phyloP scores from a whole-genome alignment of 805 yeast genomes.

The Cyberlindnera misumaiensis region DNA sequence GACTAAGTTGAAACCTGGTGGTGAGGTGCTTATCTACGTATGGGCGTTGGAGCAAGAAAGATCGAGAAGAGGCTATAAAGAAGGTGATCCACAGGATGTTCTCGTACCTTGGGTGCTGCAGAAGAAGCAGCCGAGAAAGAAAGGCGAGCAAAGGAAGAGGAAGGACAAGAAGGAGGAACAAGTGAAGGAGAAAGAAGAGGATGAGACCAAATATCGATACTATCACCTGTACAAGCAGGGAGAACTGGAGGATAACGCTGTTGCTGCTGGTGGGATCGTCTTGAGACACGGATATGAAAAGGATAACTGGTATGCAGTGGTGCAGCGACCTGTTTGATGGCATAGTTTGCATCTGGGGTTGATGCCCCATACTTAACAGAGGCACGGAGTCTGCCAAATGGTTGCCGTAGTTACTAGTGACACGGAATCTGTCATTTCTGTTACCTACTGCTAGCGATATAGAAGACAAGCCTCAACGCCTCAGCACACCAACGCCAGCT shows the following conservation, averaged over 20 bases:
- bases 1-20: constrained; percentile 48
- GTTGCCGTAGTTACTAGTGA: neutral
- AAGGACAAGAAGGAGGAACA: constrained; percentile 4
- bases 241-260: constrained; percentile 69
- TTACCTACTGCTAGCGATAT: too few species aligned
- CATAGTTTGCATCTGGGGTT: neutral
- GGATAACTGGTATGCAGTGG: constrained; percentile 89
- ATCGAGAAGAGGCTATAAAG: constrained; percentile 85
- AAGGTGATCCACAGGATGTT: constrained; percentile 89
- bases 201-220: constrained; percentile 67
- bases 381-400: too few species aligned
- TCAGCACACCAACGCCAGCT: too few species aligned
- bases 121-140: constrained; percentile 35
- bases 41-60: constrained; percentile 95
- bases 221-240: constrained; percentile 85
- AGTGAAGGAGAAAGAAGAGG: constrained; percentile 19
- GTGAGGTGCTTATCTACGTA: constrained; percentile 76
- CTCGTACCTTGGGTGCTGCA: constrained; percentile 92
- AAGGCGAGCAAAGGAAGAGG: constrained; percentile 24
- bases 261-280: constrained; percentile 61
- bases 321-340: constrained; percentile 15
- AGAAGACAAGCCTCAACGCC: too few species aligned
- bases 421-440: neutral
- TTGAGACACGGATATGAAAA: constrained; percentile 78
- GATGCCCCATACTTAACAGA: too few species aligned